These are phyloP conservation scores for Phanerochaete carnosa DNA, from an alignment of 768 basidiomycete genomes.

Conservation along the genomic window DNA sequence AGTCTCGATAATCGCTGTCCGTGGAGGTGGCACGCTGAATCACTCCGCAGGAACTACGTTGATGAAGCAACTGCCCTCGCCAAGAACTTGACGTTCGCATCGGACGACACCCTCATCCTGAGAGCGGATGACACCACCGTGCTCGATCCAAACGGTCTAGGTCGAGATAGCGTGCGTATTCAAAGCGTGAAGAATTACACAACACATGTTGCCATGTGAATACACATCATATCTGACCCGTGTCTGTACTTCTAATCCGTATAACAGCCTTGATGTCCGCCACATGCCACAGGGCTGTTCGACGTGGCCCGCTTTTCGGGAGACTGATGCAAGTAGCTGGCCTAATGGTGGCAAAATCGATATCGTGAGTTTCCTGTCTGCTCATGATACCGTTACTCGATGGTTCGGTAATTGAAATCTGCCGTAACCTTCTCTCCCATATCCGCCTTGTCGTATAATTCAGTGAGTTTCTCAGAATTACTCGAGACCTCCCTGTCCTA, in stretches of 20 bases:
- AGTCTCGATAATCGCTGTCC: constrained; percentile 18
- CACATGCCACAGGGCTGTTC: constrained; percentile 56
- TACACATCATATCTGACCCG: background rate
- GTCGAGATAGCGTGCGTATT: constrained; percentile 58
- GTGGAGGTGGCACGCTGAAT: background rate
- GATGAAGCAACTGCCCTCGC: constrained; percentile 44
- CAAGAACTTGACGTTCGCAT: constrained; percentile 57
- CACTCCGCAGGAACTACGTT: constrained; percentile 39
- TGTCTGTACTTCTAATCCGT: background rate
- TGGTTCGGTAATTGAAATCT: background rate
- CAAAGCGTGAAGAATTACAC: constrained; percentile 48
- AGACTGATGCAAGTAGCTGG: constrained; percentile 44
- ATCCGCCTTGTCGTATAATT: background rate
- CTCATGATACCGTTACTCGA: background rate
- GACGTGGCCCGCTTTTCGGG: constrained; percentile 59
- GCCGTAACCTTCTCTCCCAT: background rate
- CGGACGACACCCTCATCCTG: constrained; percentile 49
- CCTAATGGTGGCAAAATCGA: constrained; percentile 41
- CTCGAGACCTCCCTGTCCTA: too few species aligned
- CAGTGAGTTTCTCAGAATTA: background rate
- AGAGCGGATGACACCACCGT: constrained; percentile 50
- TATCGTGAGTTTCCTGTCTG: constrained; percentile 27
- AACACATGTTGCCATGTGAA: constrained; percentile 52
- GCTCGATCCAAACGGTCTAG: constrained; percentile 44
- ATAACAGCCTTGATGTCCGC: constrained; percentile 37